Base-by-base conservation (phyloP, 768 basidiomycete genomes). In the Suillus lakei region DNA sequence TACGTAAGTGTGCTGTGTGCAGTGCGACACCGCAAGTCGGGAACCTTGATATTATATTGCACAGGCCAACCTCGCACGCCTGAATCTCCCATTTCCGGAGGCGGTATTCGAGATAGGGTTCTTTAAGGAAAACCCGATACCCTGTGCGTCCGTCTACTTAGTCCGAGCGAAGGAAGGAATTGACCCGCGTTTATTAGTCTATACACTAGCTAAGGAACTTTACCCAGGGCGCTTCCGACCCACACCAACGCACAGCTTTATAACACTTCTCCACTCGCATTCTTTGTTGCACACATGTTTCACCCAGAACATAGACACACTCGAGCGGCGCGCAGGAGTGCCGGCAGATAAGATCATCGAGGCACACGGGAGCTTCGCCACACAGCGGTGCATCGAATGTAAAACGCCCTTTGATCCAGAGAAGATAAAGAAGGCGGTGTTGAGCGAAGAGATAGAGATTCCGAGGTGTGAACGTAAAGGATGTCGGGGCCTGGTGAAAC, bases 281-380 rank as follows among this genome's bases (percentile, higher is more conserved):
- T 74, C 76, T 1, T 81, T 91, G 18, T 86, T 99, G 1, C 85
- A 87, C 67, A 89, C 83, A 48, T 93, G 91, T 79, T 93, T 93
- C 72, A 95, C 94, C 6, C 95, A 95, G 77, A 96, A 96, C 72
- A 95, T 95, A 63, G 96, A 98, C 74, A 96, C 95, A 0, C 86
- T 98, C 16, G 97, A 98, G 73, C 85, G 92, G 2, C 84, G 88
- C 6, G 93, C 95, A 0, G 93, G 93, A 6, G 84, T 98, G 0
- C 88, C 92, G 0, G 82, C 77, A 1, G 77, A 85, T 38, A 88
- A 88, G 74, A 89, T 99, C 66, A 84, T 99, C 56, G 97, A 99
- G 79, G 98, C 98, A 0, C 98, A 99, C 72, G 98, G 97, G 3
- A 96, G 93, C 69, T 99, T 99, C 69, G 97, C 97, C 0, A 79